phyloP scores from a whole-genome alignment of 805 yeast species.

The Nakazawaea wyomingensis region DNA sequence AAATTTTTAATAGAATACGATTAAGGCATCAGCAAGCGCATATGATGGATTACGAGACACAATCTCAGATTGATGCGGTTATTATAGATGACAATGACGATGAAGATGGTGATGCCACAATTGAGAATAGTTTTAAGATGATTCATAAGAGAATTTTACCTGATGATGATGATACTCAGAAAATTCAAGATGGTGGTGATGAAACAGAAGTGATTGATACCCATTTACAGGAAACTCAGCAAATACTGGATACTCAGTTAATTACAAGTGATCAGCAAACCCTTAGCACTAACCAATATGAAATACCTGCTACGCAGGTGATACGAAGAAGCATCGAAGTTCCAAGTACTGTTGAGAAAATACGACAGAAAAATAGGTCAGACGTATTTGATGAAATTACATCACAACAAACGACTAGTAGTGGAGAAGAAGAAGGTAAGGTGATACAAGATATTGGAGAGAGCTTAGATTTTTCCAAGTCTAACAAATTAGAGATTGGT shows the following conservation, averaged over 20 bases:
- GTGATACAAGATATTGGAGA: not conserved
- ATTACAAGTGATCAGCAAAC: not conserved
- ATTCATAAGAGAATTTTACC: not conserved
- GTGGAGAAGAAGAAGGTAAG: not conserved
- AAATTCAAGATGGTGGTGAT: not conserved
- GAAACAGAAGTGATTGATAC: not conserved
- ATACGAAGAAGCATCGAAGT: conserved; percentile 8
- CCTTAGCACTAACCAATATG: not conserved
- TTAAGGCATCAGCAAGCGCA: conserved; percentile 1
- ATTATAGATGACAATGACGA: conserved; percentile 20
- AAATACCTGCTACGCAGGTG: conserved; percentile 2
- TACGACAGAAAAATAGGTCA: not conserved
- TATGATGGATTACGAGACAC: conserved; percentile 5
- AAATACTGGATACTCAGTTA: not conserved
- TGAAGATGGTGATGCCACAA: not conserved
- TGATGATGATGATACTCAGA: conserved; percentile 2
- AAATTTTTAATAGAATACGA: conserved; percentile 4
- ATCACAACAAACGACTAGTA: not conserved
- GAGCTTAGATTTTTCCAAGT: not conserved
- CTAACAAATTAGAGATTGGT: not conserved
- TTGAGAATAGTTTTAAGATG: not conserved
- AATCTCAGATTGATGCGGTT: conserved; percentile 4
- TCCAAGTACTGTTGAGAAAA: conserved; percentile 10
- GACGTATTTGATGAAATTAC: conserved; percentile 4
- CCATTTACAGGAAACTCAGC: not conserved